Percentiles rank a stretch among this genome's conserved stretches.
These are phyloP conservation scores for Lactifluus hygrophoroides DNA, from an alignment of 768 basidiomycete genomes.

Conservation along the genomic window DNA sequence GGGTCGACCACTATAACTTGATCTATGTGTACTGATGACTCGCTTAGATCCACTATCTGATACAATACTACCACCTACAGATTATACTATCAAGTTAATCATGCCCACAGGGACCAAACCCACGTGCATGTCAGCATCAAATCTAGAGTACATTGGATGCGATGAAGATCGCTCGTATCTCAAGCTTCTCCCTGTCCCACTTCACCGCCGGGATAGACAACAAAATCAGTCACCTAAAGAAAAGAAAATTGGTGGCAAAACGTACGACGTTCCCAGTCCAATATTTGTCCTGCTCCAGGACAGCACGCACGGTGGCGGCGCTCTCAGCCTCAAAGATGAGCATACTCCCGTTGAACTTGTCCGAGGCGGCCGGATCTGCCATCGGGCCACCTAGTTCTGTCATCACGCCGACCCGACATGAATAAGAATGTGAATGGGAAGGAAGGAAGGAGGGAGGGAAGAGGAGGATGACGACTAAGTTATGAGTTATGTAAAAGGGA, in stretches of 20 bases:
- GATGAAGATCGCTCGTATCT: slow-evolving; percentile 26
- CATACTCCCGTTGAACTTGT: slow-evolving; percentile 46
- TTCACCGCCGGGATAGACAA: slow-evolving; percentile 17
- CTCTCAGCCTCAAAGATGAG: slow-evolving; percentile 47
- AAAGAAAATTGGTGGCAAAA: slow-evolving; percentile 4
- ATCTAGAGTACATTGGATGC: neutral
- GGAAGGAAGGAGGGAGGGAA: slow-evolving; percentile 32
- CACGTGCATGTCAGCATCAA: neutral
- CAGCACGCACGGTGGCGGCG: slow-evolving; percentile 37
- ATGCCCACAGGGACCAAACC: no score
- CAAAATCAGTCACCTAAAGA: no score
- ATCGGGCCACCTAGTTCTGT: neutral
- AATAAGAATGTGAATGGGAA: slow-evolving; percentile 22
- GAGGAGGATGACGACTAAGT: no score
- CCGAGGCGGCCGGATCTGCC: neutral
- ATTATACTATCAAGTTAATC: no score
- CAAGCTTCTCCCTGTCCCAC: slow-evolving; percentile 52
- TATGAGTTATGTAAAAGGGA: no score
- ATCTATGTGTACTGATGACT: no score
- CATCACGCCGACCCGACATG: neutral
- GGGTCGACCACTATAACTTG: no score
- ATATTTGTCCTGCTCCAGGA: slow-evolving; percentile 37
- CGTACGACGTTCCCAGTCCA: slow-evolving; percentile 37
- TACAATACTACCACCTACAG: no score
- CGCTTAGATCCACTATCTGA: no score